phyloP scores from a whole-genome alignment of 2,329 filamentous ascomycete species.

The Magnaporthiopsis poae region DNA sequence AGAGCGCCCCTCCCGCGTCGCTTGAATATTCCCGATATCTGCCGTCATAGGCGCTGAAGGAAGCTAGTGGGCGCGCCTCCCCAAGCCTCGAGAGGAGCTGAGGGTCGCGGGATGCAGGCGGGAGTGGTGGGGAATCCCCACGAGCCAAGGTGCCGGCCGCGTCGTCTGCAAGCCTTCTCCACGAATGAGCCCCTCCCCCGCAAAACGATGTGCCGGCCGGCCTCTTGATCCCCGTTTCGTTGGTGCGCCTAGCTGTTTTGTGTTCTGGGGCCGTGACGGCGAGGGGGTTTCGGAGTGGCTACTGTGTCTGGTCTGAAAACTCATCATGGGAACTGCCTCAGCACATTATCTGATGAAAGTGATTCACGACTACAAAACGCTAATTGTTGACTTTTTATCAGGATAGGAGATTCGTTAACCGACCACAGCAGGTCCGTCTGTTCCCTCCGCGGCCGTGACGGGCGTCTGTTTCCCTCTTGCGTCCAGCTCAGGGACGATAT shows the following conservation, averaged over 20 bases:
- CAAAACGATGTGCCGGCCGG: background rate
- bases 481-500: conserved; percentile 2
- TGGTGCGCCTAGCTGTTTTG: background rate
- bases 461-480: background rate
- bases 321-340: background rate
- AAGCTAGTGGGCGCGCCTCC: too few relatives aligned
- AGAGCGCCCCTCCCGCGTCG: background rate
- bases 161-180: background rate
- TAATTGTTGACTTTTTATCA: background rate
- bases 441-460: background rate
- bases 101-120: too few relatives aligned
- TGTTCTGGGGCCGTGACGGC: background rate
- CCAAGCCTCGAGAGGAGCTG: too few relatives aligned
- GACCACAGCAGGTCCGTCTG: background rate
- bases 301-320: background rate
- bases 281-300: background rate
- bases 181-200: background rate
- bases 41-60: too few relatives aligned
- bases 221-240: background rate
- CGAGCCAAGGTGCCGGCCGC: background rate
- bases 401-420: background rate
- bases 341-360: background rate
- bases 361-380: background rate
- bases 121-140: too few relatives aligned
- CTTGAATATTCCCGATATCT: background rate